These are phyloP conservation scores for Stagonosporopsis vannaccii DNA, from an alignment of 2,329 filamentous ascomycete species.

Conservation along the genomic window DNA sequence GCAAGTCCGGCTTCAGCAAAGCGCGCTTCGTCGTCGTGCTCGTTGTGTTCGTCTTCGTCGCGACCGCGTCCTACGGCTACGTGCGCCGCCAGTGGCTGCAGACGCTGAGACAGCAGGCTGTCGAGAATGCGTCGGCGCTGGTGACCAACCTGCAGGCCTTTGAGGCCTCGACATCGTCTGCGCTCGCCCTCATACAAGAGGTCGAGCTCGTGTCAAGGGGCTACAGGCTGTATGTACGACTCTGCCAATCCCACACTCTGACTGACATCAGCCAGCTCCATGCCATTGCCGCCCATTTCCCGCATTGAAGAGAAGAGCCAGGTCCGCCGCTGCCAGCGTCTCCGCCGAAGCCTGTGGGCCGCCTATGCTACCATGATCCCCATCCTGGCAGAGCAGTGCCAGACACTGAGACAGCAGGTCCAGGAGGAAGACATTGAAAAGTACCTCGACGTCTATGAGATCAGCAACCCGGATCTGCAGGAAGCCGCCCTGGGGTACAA, in stretches of 20 bases:
- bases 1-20: slow-evolving; percentile 62
- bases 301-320: slow-evolving; percentile 85
- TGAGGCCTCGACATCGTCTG: slow-evolving; percentile 77
- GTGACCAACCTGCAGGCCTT: slow-evolving; percentile 80
- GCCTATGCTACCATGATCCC: slow-evolving; percentile 75
- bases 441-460: slow-evolving; percentile 77
- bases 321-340: slow-evolving; percentile 76
- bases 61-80: slow-evolving; percentile 72
- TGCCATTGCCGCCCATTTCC: slow-evolving; percentile 88
- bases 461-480: slow-evolving; percentile 56
- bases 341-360: slow-evolving; percentile 77
- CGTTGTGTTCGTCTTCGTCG: slow-evolving; percentile 60
- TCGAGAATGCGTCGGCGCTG: slow-evolving; percentile 72
- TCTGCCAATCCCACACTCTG: too few species aligned
- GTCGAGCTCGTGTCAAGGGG: slow-evolving; percentile 94
- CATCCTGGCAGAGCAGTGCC: slow-evolving; percentile 74
- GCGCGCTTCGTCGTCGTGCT: slow-evolving; percentile 58
- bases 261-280: slow-evolving; percentile 66
- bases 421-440: slow-evolving; percentile 85
- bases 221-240: slow-evolving; percentile 75
- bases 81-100: slow-evolving; percentile 82
- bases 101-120: slow-evolving; percentile 76
- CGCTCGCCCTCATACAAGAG: slow-evolving; percentile 85
- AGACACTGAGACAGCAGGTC: slow-evolving; percentile 73
- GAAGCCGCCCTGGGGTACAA: slow-evolving; percentile 62